Conservation (phyloP, 257 asterid species). For the Asclepias syriaca region DNA sequence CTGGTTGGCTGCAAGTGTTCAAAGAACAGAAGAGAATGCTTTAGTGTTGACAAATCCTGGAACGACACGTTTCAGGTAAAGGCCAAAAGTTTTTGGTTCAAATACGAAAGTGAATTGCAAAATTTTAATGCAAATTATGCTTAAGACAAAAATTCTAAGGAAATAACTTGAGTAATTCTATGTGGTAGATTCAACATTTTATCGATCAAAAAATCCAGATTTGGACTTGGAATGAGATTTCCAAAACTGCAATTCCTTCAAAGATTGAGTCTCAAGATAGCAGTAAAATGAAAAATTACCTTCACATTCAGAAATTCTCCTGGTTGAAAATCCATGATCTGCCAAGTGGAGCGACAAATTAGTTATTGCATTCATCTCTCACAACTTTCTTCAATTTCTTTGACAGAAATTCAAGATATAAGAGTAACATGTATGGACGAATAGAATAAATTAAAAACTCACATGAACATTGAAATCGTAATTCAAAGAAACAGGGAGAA, state of each 20-base stretch:
- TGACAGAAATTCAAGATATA: background rate
- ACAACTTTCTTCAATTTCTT: background rate
- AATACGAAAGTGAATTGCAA: background rate
- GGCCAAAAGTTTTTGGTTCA: background rate
- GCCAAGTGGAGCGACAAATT: conserved; percentile 20
- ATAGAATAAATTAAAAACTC: conserved; percentile 26
- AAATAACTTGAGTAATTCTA: background rate
- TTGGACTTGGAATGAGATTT: background rate
- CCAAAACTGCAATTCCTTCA: background rate
- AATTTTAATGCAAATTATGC: background rate
- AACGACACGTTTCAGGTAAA: background rate
- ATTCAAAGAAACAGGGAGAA: conserved; percentile 73
- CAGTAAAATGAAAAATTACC: conserved; percentile 37
- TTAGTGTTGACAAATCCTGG: background rate
- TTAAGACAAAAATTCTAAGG: background rate
- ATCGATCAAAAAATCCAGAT: background rate
- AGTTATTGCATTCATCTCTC: background rate
- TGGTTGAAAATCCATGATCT: conserved; percentile 98
- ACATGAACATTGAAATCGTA: conserved; percentile 91
- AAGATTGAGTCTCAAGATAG: background rate
- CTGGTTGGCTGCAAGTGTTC: background rate
- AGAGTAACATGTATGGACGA: background rate
- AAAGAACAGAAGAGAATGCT: background rate
- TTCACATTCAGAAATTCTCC: conserved; percentile 95
- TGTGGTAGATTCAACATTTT: background rate